Percentiles rank a stretch among this genome's conserved stretches.
Conservation (phyloP, 306 rosid genomes). For the Ormosia emarginata region DNA sequence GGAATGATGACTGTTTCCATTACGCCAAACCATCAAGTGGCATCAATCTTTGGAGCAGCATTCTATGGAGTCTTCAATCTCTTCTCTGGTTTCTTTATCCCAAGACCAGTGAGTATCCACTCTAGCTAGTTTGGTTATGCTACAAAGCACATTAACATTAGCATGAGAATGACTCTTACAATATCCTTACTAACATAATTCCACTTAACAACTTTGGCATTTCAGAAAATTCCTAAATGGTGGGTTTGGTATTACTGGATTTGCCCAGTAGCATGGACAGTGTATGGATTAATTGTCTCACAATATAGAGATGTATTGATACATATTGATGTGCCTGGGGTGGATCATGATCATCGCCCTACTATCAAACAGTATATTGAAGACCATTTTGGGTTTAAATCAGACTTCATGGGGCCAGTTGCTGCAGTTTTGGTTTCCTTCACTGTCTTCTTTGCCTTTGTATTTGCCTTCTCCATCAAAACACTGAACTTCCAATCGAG, state of each 20-base stretch:
- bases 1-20: slow-evolving; percentile 98
- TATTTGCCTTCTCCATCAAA: slow-evolving; percentile 72
- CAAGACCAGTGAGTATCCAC: slow-evolving; percentile 70
- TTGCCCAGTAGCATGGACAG: slow-evolving; percentile 96
- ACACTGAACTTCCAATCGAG: slow-evolving; percentile 78
- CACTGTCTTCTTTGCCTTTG: slow-evolving; percentile 70
- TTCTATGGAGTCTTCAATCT: slow-evolving; percentile 86
- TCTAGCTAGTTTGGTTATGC: not conserved
- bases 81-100: slow-evolving; percentile 92
- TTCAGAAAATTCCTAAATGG: slow-evolving; percentile 97
- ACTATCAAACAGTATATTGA: slow-evolving; percentile 46
- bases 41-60: slow-evolving; percentile 79
- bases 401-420: slow-evolving; percentile 78
- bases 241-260: slow-evolving; percentile 98
- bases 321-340: slow-evolving; percentile 51
- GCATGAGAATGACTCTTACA: not conserved
- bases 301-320: slow-evolving; percentile 67
- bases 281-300: slow-evolving; percentile 87
- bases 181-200: slow-evolving; percentile 2
- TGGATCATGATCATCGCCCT: fast-evolving
- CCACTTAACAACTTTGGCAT: not conserved
- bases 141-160: not conserved
- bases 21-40: slow-evolving; percentile 93
- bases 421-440: slow-evolving; percentile 76
- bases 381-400: slow-evolving; percentile 51